Conservation (phyloP, 2,329 filamentous ascomycete genomes). For the Claviceps sp. region DNA sequence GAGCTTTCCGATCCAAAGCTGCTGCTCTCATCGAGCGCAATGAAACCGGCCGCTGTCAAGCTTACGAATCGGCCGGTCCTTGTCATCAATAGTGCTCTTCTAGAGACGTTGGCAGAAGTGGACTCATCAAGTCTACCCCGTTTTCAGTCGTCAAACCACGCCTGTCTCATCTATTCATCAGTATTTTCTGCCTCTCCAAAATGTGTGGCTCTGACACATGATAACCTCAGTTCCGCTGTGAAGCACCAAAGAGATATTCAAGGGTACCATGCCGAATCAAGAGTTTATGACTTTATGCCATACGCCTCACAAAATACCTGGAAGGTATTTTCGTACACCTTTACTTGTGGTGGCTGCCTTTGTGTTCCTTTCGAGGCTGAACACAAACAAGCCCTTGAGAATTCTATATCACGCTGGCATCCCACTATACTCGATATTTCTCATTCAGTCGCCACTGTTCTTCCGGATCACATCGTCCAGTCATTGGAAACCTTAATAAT, state of each 20-base stretch:
- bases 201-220: constrained; percentile 1
- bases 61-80: background rate
- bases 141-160: background rate
- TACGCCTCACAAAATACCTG: background rate
- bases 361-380: background rate
- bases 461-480: background rate
- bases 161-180: background rate
- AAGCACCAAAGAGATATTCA: constrained; percentile 2
- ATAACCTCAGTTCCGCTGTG: constrained; percentile 1
- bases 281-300: constrained; percentile 6
- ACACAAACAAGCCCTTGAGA: background rate
- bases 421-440: constrained; percentile 1
- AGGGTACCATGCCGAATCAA: constrained; percentile 2
- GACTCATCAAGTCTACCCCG: background rate
- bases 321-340: background rate
- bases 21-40: background rate
- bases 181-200: background rate
- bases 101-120: background rate
- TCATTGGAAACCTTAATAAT: background rate
- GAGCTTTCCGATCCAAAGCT: background rate
- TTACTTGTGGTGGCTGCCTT: constrained; percentile 1
- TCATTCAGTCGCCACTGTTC: background rate
- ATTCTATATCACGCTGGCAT: background rate
- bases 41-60: background rate
- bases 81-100: background rate